Base-by-base conservation (phyloP, 2,329 filamentous ascomycete genomes). In the Hypomyces rosellus region DNA sequence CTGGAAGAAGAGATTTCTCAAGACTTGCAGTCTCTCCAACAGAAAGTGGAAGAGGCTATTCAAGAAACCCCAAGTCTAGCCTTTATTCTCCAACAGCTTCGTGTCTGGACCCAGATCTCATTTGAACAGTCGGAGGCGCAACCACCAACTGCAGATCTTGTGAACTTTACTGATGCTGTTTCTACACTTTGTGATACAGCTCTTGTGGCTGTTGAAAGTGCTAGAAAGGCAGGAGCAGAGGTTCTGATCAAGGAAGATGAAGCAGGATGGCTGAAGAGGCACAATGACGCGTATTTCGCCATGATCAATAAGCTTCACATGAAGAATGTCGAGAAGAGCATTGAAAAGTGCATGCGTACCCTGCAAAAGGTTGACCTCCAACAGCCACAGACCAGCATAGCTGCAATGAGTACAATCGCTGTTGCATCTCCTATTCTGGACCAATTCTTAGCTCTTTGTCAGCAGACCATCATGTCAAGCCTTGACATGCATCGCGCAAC, bases 141-240 rank as follows among this genome's bases (percentile, higher is more conserved):
- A 2, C 42, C 46, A 3, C 34, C 57, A 6, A 52, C 45, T 2
- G 50, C 58, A 20, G 58, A 64, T 15, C 52, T 72, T 14, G 56
- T 75, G 15, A 63, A 68, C 0, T 77, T 90, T 41, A 78, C 82
- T 39, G 68, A 75, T 13, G 71, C 75, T 3, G 66, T 89, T 2
- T 78, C 88, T 36, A 77, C 69, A 1, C 73, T 86, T n/a, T 80
- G 85, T 43, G 88, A 95, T 65, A 80, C 81, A 45, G 79, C 92
- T 25, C 81, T 96, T 2, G 86, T 92, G 34, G 85, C 87, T 1
- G 76, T 95, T 44, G 89, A 96, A 65, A 81, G 84, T 55, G 76
- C 86, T 42, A 79, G 81, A 51, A 80, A 79, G 53, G 69, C 75
- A 2, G 69, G 81, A 8, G 67, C 72, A 11, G 71, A 73, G 3